phyloP scores from a whole-genome alignment of 768 basidiomycete species.

The Glaciozyma martinii region DNA sequence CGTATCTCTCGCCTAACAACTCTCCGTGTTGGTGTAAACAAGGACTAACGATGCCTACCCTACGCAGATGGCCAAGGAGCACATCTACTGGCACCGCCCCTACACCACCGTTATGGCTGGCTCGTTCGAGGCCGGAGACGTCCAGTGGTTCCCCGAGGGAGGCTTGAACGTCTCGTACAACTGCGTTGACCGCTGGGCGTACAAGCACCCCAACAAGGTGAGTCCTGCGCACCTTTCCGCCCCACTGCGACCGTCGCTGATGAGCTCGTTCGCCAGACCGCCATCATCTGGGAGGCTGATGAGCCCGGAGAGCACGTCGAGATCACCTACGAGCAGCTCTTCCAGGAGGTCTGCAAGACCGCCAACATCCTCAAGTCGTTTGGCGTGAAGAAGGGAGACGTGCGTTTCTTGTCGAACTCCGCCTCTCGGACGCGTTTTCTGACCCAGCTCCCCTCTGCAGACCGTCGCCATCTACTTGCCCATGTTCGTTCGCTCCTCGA shows the following conservation, averaged over 20 bases:
- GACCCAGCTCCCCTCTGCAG: constrained; percentile 5
- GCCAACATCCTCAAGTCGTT: constrained; percentile 85
- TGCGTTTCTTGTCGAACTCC: constrained; percentile 32
- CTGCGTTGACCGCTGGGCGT: constrained; percentile 94
- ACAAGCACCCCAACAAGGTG: constrained; percentile 64
- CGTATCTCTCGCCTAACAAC: not conserved
- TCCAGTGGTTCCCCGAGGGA: constrained; percentile 95
- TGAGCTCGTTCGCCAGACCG: constrained; percentile 49
- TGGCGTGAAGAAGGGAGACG: constrained; percentile 88
- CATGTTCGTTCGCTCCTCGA: constrained; percentile 37
- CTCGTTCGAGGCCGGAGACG: constrained; percentile 71
- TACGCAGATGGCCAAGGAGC: constrained; percentile 53
- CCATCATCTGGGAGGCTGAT: constrained; percentile 97
- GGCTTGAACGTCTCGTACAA: constrained; percentile 73
- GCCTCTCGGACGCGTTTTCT: not conserved
- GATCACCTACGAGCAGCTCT: constrained; percentile 72
- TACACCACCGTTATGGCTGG: constrained; percentile 81
- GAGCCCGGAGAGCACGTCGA: constrained; percentile 72
- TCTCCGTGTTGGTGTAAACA: not conserved
- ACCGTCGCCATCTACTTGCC: constrained; percentile 87
- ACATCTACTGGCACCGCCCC: constrained; percentile 66
- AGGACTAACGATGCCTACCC: too few species aligned
- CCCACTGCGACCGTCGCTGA: not conserved
- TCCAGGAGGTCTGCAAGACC: constrained; percentile 76
- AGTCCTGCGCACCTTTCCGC: not conserved